Base-by-base conservation (phyloP, 1,139 yeast species). In the Eremothecium cymbalariae region DNA sequence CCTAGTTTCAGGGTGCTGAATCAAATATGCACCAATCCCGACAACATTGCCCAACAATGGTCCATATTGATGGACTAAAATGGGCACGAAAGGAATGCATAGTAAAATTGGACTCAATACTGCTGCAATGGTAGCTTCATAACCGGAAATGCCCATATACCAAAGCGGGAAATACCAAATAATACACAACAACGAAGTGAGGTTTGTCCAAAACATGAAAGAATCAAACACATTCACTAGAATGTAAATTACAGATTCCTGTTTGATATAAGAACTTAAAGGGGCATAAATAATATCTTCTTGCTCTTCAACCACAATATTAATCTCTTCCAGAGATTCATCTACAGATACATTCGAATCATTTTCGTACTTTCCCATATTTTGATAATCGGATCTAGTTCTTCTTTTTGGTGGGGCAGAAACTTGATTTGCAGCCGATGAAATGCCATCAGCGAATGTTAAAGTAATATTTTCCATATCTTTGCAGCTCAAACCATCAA, bases 131-230 rank as follows among this genome's bases (percentile, higher is more conserved):
- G 77, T 71, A 0, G 82, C 81, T 59, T 90, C 98, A 55, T 82
- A 86, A 3, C 98, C 98, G 2, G 95, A 81, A 38, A 90, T 79
- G 6, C 97, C 97, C 97, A 90, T 86, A 55, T 81, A 74, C 98
- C 98, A 90, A 42, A 90, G 67, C 12, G 98, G 98, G 67, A 90
- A 90, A 63, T 83, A 85, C 98, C 98, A 90, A 33, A 90, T 78
- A 52, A 93, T 75, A 39, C 93, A 69, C 34, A 86, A 81, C 42
- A 90, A 64, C 0, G 95, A 73, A 1, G 97, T 81, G 32, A 75
- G 48, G 13, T 79, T 77, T 0, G 96, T 69, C 95, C 96, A 90
- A 55, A 83, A 83, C 39, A 84, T 67, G 54, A 74, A 79, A 4
- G 86, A 67, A 48, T 80, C 79, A 44, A 69, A 48, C 14, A 64